Base-by-base conservation (phyloP, 345 rosid species). In the Citrus hindsii region DNA sequence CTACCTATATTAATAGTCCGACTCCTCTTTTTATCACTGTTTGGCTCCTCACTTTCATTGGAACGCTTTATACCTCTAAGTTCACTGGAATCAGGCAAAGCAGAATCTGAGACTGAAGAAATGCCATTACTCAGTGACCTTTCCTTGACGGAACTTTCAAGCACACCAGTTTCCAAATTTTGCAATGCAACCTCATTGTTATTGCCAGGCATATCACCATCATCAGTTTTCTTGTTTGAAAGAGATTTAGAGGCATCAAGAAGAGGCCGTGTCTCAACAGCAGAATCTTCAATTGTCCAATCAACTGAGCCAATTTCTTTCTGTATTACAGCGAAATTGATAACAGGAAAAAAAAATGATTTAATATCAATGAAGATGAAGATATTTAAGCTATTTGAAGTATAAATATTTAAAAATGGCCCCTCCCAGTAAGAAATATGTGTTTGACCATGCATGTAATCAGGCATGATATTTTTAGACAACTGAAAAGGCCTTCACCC, bases 1-100 rank as follows among this genome's bases (percentile, higher is more conserved):
- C 79, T 60, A 65, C 79, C 89, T 76, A 86, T 76, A 59, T 75
- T 46, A 53, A 75, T 77, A 60, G 88, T 79, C 55, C 85, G 82
- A 61, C 74, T 87, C 87, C 71, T 89, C 83, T 89, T 93, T 76
- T 82, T 81, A 74, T 85, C 81, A 25, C 40, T 38, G 56, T 66
- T 76, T 56, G 72, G 79, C 70, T 85, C 91, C 82, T 76, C 86
- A 77, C 61, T 73, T 69, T 88, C 90, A 74, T 74, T 81, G 71
- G 76, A 78, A 74, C 87, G 89, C 86, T 89, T 89, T 32, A 77
- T 79, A 37, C 81, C 79, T 69, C 74, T 77, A 40, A 75, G 56
- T 80, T 85, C 87, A 68, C 40, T 63, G 38, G 58, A 75, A 76
- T 78, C 84, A 79, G 79, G 73, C 38, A 60, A 67, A 75, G 72